A percentile compares a stretch with the other conserved stretches of the same genome.
These are phyloP conservation scores for Penicillium mononematosum DNA, from an alignment of 495 filamentous ascomycete species.

Conservation along the genomic window DNA sequence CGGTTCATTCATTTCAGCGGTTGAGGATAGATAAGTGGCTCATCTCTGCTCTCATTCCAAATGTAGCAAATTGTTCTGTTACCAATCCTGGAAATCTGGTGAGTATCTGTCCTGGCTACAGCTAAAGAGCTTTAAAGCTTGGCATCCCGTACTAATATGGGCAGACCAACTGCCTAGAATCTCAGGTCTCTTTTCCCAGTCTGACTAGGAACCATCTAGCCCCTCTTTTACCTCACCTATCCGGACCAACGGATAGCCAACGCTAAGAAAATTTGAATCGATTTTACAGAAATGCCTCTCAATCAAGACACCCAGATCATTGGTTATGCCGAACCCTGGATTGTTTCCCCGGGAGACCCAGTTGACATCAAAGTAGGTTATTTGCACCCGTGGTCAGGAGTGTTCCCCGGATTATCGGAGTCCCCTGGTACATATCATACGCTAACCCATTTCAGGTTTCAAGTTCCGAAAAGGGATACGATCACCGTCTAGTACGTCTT, in stretches of 20 bases:
- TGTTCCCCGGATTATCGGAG: no score
- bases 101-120: background rate
- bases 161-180: background rate
- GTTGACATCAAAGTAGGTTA: slow-evolving; percentile 1
- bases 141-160: background rate
- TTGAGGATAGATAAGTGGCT: background rate
- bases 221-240: background rate
- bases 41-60: background rate
- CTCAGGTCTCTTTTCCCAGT: no score
- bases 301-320: background rate
- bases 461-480: background rate
- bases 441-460: background rate
- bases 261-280: no score
- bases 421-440: background rate
- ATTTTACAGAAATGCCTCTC: no score
- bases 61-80: background rate
- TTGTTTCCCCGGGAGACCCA: background rate
- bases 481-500: background rate
- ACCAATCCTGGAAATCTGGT: background rate
- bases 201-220: background rate
- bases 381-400: background rate
- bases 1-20: background rate
- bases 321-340: slow-evolving; percentile 1
- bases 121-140: background rate
- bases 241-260: background rate